Percentiles rank a stretch among this genome's conserved stretches.
Evolutionary conservation across 768 basidiomycete species (phyloP).

Genomic region (Leucocoprinus leucothites): DNA sequence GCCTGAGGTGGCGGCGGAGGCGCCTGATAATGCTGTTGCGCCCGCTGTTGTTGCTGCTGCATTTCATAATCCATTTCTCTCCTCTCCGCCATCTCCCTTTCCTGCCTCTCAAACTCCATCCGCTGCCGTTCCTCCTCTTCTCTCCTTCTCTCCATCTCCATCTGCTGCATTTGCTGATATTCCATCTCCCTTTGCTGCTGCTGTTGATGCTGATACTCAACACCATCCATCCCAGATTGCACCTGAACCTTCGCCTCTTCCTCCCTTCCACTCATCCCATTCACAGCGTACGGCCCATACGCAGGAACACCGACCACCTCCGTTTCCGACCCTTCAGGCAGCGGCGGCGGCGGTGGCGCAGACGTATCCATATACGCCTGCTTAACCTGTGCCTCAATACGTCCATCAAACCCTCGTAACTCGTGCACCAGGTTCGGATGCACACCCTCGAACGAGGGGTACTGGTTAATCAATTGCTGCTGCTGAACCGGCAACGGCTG

Average conservation of each 20-base stretch:
- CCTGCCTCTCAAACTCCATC: conserved; percentile 21
- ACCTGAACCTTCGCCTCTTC: conserved; percentile 17
- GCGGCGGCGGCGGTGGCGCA: neutral
- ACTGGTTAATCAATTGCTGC: conserved; percentile 30
- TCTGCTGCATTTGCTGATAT: conserved; percentile 22
- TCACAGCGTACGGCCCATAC: conserved; percentile 17
- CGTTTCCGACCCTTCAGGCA: neutral
- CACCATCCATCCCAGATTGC: conserved; percentile 14
- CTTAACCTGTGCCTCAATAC: conserved; percentile 47
- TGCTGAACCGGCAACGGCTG: conserved; percentile 22
- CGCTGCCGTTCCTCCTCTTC: conserved; percentile 20
- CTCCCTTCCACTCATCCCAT: conserved; percentile 30
- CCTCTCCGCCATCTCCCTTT: conserved; percentile 17
- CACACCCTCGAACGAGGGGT: conserved; percentile 42
- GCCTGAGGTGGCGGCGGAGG: neutral
- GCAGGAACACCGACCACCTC: neutral
- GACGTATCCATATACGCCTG: conserved; percentile 34
- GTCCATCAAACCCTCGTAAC: conserved; percentile 52
- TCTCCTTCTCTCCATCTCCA: conserved; percentile 23
- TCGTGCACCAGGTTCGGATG: conserved; percentile 59
- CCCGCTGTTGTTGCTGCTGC: conserved; percentile 16
- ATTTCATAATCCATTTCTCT: conserved; percentile 14
- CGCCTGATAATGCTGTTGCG: conserved; percentile 14
- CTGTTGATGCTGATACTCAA: conserved; percentile 22
- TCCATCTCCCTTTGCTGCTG: conserved; percentile 19